Percentiles rank a stretch among this genome's conserved stretches.
These are phyloP conservation scores for Penicillium waksmanii DNA, from an alignment of 495 filamentous ascomycete species.

Conservation along the genomic window DNA sequence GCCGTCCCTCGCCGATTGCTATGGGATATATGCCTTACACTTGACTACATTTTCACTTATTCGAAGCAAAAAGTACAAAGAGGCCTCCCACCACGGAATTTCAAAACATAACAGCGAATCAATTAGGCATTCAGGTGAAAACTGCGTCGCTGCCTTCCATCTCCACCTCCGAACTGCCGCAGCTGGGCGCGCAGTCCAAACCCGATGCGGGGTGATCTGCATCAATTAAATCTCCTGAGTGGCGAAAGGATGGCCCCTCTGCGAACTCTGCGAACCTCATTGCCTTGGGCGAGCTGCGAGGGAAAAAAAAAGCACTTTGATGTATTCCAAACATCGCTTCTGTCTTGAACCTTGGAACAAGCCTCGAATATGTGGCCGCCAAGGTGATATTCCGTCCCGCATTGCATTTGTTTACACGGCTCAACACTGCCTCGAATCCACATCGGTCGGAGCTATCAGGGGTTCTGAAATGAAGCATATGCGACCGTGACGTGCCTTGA, in stretches of 20 bases:
- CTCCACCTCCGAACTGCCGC: constrained; percentile 10
- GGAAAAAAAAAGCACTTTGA: background rate
- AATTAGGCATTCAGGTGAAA: background rate
- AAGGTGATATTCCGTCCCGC: constrained; percentile 4
- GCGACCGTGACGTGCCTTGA: constrained; percentile 1
- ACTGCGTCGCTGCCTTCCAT: background rate
- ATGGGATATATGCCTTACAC: background rate
- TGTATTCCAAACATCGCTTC: background rate
- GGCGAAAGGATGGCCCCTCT: constrained; percentile 1
- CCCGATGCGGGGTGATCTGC: constrained; percentile 22
- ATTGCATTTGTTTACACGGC: background rate
- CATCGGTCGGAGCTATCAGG: background rate
- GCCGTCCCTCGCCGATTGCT: background rate
- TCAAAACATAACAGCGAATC: background rate
- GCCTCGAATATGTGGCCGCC: constrained; percentile 3
- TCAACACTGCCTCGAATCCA: background rate
- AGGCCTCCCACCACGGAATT: background rate
- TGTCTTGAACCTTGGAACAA: constrained; percentile 5
- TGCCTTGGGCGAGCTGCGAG: background rate
- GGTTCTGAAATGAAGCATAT: background rate
- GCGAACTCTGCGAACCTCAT: background rate
- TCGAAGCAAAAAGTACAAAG: background rate
- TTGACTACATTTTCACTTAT: background rate
- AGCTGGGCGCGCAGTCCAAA: constrained; percentile 7
- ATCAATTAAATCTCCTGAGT: constrained; percentile 9